Conservation (phyloP, 257 asterid genomes). For the Primulina eburnea region DNA sequence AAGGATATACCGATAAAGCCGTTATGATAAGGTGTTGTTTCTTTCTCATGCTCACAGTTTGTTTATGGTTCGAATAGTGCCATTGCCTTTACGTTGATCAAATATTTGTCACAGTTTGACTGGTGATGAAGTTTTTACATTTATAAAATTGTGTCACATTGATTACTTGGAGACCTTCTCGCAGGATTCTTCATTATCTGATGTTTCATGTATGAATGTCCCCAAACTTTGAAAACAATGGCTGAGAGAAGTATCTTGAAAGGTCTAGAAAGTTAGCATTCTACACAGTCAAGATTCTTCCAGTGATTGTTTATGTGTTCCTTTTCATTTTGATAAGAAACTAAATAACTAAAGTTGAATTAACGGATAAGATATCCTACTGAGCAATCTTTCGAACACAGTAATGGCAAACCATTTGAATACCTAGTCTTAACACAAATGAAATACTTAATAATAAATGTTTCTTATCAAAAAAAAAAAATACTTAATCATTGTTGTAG, state of each 20-base stretch:
- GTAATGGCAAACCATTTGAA: neutral
- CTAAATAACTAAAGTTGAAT: neutral
- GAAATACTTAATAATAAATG: constrained; percentile 4
- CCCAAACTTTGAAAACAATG: constrained; percentile 12
- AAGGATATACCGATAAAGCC: constrained; percentile 94
- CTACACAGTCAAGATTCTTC: constrained; percentile 10
- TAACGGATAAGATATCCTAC: neutral
- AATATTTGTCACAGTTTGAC: constrained; percentile 1
- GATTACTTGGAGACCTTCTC: constrained; percentile 14
- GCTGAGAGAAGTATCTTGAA: constrained; percentile 4
- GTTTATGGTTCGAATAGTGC: constrained; percentile 2
- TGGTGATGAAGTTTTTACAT: neutral
- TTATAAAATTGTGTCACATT: constrained; percentile 5
- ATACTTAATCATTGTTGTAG: neutral
- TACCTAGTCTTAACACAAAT: neutral
- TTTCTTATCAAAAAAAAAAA: too few species aligned
- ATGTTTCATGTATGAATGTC: constrained; percentile 9
- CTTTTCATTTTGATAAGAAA: neutral
- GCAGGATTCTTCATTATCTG: constrained; percentile 1
- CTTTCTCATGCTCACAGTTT: constrained; percentile 14
- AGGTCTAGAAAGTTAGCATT: neutral
- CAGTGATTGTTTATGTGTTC: neutral
- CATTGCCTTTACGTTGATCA: constrained; percentile 7
- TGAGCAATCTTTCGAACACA: neutral
- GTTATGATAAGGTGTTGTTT: constrained; percentile 73